Evolutionary conservation across 768 basidiomycete species (phyloP).

Genomic region (Leccinum ochraceum): DNA sequence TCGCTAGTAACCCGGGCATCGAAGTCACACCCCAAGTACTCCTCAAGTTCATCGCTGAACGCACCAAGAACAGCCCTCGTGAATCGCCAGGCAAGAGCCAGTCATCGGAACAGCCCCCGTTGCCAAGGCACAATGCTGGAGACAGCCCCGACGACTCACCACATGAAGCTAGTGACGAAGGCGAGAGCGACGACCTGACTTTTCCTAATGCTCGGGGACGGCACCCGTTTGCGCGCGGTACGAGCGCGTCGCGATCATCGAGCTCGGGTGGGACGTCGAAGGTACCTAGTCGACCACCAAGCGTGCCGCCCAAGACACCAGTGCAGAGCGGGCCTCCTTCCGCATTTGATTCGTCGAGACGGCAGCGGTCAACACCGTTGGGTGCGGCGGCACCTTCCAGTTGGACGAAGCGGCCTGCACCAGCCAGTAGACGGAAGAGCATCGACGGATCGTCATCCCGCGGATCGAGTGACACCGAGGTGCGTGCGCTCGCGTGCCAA

Average conservation of each 20-base stretch:
- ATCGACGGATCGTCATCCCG: conserved; percentile 56
- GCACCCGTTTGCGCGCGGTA: conserved; percentile 22
- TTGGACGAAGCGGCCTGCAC: conserved; percentile 69
- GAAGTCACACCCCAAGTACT: conserved; percentile 70
- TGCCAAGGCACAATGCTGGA: conserved; percentile 8
- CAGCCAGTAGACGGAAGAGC: conserved; percentile 69
- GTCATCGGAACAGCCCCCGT: conserved; percentile 10
- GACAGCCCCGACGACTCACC: conserved; percentile 35
- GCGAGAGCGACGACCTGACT: conserved; percentile 37
- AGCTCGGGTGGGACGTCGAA: conserved; percentile 53
- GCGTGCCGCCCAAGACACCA: conserved; percentile 57
- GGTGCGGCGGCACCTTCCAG: conserved; percentile 65
- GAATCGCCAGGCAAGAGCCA: conserved; percentile 27
- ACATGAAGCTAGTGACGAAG: conserved; percentile 38
- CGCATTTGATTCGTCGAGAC: conserved; percentile 65
- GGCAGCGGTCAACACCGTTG: conserved; percentile 73
- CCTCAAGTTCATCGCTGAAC: conserved; percentile 62
- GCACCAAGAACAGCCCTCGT: conserved; percentile 44
- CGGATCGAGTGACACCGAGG: conserved; percentile 71
- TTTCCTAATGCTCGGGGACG: conserved; percentile 44
- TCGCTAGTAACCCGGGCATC: conserved; percentile 60
- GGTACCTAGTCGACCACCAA: conserved; percentile 52
- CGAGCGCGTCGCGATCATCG: conserved; percentile 50
- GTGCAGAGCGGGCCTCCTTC: conserved; percentile 44
- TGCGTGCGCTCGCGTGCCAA: conserved; percentile 31